phyloP scores from a whole-genome alignment of 495 filamentous ascomycete genomes.

The Thozetella sp. region DNA sequence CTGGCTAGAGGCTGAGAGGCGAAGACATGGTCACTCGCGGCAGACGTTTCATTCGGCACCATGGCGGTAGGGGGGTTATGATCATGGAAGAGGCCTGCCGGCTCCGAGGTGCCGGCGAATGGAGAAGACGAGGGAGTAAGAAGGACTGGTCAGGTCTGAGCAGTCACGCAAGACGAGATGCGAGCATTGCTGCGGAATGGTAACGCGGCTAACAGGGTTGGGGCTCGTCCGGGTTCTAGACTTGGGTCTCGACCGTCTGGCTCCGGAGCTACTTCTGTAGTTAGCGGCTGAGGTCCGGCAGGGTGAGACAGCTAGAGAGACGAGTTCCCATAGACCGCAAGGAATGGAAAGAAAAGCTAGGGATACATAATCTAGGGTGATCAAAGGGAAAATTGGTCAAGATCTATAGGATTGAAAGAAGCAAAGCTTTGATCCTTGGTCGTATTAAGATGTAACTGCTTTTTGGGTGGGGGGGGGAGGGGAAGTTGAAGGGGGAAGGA shows the following conservation, averaged over 20 bases:
- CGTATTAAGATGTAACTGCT: no score
- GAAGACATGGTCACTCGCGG: not conserved
- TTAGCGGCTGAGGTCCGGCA: not conserved
- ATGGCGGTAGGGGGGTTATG: not conserved
- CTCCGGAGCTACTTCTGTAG: not conserved
- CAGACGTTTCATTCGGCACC: not conserved
- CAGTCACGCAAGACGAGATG: not conserved
- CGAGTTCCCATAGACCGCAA: not conserved
- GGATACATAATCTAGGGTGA: not conserved
- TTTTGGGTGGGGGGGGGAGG: no score
- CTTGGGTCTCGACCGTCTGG: not conserved
- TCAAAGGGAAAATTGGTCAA: no score
- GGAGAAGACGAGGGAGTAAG: not conserved
- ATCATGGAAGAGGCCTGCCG: not conserved
- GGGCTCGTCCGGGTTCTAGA: not conserved
- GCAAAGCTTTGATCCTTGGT: no score
- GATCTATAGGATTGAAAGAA: no score
- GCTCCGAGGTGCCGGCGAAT: not conserved
- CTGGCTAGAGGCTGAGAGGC: not conserved
- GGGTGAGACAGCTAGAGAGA: not conserved
- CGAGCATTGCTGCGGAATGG: not conserved
- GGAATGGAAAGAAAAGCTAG: slow-evolving; percentile 4
- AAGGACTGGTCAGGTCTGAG: not conserved
- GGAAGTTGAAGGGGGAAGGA: no score
- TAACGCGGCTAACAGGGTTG: not conserved